These are phyloP conservation scores for Adansonia digitata DNA, from an alignment of 345 rosid species.

Conservation along the genomic window DNA sequence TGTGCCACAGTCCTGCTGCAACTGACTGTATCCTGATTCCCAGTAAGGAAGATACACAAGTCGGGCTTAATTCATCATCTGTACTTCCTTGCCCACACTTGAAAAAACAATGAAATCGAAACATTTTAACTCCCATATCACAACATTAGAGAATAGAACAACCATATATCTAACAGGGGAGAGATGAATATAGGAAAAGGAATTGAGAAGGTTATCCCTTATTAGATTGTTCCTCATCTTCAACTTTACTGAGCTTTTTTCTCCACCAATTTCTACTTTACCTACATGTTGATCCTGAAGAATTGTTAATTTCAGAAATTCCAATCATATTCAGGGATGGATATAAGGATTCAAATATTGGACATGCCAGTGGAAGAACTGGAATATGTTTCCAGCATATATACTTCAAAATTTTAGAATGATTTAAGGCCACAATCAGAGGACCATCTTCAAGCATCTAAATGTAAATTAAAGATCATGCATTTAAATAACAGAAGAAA, in stretches of 20 bases:
- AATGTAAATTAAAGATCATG: neutral
- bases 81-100: slow-evolving; percentile 99
- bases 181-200: slow-evolving; percentile 10
- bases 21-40: slow-evolving; percentile 72
- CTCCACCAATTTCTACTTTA: slow-evolving; percentile 60
- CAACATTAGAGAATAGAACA: slow-evolving; percentile 4
- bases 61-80: slow-evolving; percentile 84
- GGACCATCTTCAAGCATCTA: neutral
- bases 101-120: slow-evolving; percentile 23
- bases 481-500: neutral
- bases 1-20: slow-evolving; percentile 97
- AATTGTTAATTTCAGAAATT: slow-evolving; percentile 27
- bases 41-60: slow-evolving; percentile 79
- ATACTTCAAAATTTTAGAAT: neutral
- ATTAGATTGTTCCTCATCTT: slow-evolving; percentile 45
- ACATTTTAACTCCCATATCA: slow-evolving; percentile 11
- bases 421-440: neutral
- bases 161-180: neutral
- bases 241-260: slow-evolving; percentile 48
- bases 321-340: slow-evolving; percentile 12
- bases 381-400: slow-evolving; percentile 2
- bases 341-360: slow-evolving; percentile 16
- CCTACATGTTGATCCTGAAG: slow-evolving; percentile 49
- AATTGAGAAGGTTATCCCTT: slow-evolving; percentile 32
- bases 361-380: slow-evolving; percentile 8